phyloP scores from a whole-genome alignment of 2,329 filamentous ascomycete species.

The Aspergillus sp. region DNA sequence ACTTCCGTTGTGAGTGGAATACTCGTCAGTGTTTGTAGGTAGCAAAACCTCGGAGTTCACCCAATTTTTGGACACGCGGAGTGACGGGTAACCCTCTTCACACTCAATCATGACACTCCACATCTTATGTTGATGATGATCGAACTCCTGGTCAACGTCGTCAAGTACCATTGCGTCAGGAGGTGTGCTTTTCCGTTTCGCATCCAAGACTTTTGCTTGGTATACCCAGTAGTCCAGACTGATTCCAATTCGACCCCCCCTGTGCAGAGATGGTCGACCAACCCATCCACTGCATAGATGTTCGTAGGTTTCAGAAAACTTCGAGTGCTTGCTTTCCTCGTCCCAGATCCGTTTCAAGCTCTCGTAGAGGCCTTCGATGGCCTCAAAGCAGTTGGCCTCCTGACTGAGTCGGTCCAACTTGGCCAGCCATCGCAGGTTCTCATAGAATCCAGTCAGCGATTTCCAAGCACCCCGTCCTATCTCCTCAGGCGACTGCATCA shows the following conservation, averaged over 20 bases:
- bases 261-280: conserved; percentile 38
- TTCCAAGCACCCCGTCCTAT: conserved; percentile 30
- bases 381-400: conserved; percentile 42
- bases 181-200: conserved; percentile 18
- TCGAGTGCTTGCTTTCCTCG: conserved; percentile 30
- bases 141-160: conserved; percentile 10
- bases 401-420: conserved; percentile 39
- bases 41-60: conserved; percentile 31
- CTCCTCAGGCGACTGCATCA: conserved; percentile 28
- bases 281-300: conserved; percentile 37
- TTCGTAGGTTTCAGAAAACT: conserved; percentile 26
- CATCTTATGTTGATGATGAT: conserved; percentile 17
- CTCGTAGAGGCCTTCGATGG: conserved; percentile 38
- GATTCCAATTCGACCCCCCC: conserved; percentile 33
- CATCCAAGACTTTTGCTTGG: conserved; percentile 28
- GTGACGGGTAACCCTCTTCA: conserved; percentile 39
- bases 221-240: conserved; percentile 38
- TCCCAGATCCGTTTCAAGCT: conserved; percentile 39
- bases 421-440: conserved; percentile 40
- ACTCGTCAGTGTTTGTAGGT: conserved; percentile 18
- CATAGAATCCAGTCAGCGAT: conserved; percentile 32
- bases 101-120: conserved; percentile 39
- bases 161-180: conserved; percentile 30
- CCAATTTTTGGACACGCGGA: conserved; percentile 41
- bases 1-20: conserved; percentile 13